Base-by-base conservation (phyloP, 1,139 yeast species). In the Sugiyamaella pinicola region DNA sequence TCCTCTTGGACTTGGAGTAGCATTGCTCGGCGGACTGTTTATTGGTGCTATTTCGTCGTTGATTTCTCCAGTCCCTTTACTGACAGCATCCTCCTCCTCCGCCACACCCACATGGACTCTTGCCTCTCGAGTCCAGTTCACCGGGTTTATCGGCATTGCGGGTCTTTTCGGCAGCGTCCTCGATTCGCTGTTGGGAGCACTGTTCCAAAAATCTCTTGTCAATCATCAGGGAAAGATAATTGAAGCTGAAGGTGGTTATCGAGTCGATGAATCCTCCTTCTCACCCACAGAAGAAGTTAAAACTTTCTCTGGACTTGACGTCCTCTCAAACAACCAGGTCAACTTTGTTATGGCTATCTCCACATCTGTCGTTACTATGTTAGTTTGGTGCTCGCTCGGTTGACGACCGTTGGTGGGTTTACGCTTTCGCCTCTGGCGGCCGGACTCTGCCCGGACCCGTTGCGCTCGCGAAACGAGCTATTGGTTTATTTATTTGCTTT, bases 181-280 rank as follows among this genome's bases (percentile, higher is more conserved):
- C 8, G 82, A 78, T 56, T 78, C 81, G 0, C 13, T 76, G 1
- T 59, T 78, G 13, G 81, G 82, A 0, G 78, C 81, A 0, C 43
- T 69, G 3, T 55, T 74, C 13, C 81, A 77, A 56, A 57, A 61
- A 12, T 64, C 74, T 13, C 69, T 72, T 9, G 73, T 70, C 34
- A 64, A 66, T 41, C 60, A 65, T 12, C 65, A 66, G 37, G 78
- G 78, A 2, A 62, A 68, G 47, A 66, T 77, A 6, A 58, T 77
- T 13, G 81, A 77, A 54, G 70, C 69, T 3, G 63, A 64, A n/a
- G 77, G 77, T 1, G 80, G 80, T 4, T 66, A 61, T 4, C 65
- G 64, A 40, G 56, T 72, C 9, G 34, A 45, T 2, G 34, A 40
- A 17, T 15, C 43, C 6, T 29, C 47, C 28, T 10, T 42, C 5